These are phyloP conservation scores for Dioscorea zingiberensis DNA, from an alignment of 106 monocot genomes.

Conservation along the genomic window DNA sequence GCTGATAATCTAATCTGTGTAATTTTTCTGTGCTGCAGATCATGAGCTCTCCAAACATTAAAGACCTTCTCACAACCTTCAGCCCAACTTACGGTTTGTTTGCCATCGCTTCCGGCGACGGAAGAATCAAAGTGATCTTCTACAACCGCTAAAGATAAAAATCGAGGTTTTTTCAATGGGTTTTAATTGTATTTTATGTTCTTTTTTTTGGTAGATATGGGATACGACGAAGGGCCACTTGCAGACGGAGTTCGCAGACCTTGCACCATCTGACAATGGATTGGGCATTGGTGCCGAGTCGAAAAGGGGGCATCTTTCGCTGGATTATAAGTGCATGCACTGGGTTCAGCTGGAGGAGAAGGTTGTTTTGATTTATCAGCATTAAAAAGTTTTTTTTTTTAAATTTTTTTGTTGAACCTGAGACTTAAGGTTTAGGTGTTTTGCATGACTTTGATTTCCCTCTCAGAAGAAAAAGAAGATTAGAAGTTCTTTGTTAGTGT, in stretches of 20 bases:
- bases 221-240: slow-evolving; percentile 60
- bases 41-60: slow-evolving; percentile 35
- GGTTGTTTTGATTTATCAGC: slow-evolving; percentile 24
- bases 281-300: slow-evolving; percentile 20
- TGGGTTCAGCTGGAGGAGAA: slow-evolving; percentile 70
- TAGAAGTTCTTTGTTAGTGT: slow-evolving; percentile 47
- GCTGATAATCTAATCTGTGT: no score
- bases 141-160: neutral
- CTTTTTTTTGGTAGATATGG: slow-evolving; percentile 54
- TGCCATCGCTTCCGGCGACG: slow-evolving; percentile 60
- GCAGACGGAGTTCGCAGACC: slow-evolving; percentile 62
- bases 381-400: neutral
- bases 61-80: slow-evolving; percentile 78
- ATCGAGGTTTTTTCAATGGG: neutral
- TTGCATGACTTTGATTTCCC: neutral
- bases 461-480: slow-evolving; percentile 62
- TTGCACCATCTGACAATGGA: slow-evolving; percentile 13
- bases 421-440: neutral
- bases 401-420: neutral
- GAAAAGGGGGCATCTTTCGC: slow-evolving; percentile 61
- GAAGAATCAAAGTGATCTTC: slow-evolving; percentile 64
- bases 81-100: slow-evolving; percentile 66
- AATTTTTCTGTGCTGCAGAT: neutral
- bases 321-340: slow-evolving; percentile 92
- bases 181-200: neutral